Evolutionary conservation across 2,329 filamentous ascomycete species (phyloP), one percentile per base, ranked within the genome.

Genomic region (Teratosphaeria pseudoeucalypti): DNA sequence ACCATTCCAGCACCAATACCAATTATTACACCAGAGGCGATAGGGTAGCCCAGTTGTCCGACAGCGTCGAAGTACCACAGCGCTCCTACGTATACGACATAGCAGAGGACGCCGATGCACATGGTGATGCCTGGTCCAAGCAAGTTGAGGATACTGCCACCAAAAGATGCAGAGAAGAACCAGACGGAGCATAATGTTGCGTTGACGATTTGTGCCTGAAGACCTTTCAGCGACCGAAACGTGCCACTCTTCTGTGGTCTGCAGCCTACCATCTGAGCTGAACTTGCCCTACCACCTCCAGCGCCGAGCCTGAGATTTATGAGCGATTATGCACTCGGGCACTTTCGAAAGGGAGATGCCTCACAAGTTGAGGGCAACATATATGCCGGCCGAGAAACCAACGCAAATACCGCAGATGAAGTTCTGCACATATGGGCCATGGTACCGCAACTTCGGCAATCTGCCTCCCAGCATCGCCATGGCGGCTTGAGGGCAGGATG

Each of bases 1-100:
- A 73, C 63, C 47, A 71, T 61, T 11, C 70, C 68, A 1, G 70
- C 67, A 9, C 63, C 65, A 29, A 72, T 65, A n/a, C 71, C 71
- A 34, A 72, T 69, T n/a, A 53, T 63, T 3, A 67, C 62, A 6
- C 68, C 65, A 1, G 66, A 63, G 14, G 64, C 64, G 26, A 67
- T 63, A 2, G 69, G 69, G 57, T 63, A 70, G 23, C 61, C 66
- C 5, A 60, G 37, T 29, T 67, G 60, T 6, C 68, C 69, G 3
- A 63, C 61, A 10, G 63, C 57, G 32, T 70, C 68, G 55, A 68
- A 70, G 52, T 70, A 70, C 69, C 68, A 71, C 6, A 71, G 60
- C 2, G 63, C 61, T 4, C 68, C 68, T 12, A 71, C 65, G 52
- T 71, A 71, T 16, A 71, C 23, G 29, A 69, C 63, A 52, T 71